phyloP scores from a whole-genome alignment of 2,329 filamentous ascomycete species.

The Botrytis pseudocinerea region DNA sequence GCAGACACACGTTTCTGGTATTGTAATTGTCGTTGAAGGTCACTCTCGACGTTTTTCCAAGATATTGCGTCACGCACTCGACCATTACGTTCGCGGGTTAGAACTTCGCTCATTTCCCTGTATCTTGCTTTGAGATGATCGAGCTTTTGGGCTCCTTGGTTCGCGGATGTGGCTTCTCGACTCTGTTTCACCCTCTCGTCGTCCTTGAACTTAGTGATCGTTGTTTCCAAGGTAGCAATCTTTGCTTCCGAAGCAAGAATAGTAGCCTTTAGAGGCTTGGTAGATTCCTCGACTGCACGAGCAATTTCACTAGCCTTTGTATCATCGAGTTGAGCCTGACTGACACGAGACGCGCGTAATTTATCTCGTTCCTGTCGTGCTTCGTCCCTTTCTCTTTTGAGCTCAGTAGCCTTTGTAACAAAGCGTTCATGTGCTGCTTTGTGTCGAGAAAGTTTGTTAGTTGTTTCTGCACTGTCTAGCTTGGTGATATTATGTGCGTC shows the following conservation, averaged over 20 bases:
- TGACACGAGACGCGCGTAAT: neutral
- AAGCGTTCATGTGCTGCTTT: neutral
- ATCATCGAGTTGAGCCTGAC: neutral
- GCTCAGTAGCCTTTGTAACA: neutral
- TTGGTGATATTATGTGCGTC: neutral
- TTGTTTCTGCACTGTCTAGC: neutral
- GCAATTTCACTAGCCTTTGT: neutral
- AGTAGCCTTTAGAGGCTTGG: neutral
- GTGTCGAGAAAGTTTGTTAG: neutral
- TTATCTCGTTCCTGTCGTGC: neutral
- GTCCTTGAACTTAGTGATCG: neutral
- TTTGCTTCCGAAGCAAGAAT: neutral
- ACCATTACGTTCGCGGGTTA: neutral
- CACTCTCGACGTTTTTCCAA: neutral
- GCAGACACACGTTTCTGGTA: neutral
- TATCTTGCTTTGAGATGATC: neutral
- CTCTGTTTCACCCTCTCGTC: neutral
- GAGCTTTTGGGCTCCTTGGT: neutral
- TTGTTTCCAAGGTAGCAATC: neutral
- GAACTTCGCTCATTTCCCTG: neutral
- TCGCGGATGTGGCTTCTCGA: neutral
- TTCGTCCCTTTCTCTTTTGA: neutral
- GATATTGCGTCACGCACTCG: neutral
- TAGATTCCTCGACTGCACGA: neutral
- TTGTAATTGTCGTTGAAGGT: neutral